Base-by-base conservation (phyloP, 2,329 filamentous ascomycete genomes). In the Fusarium pilosicola region DNA sequence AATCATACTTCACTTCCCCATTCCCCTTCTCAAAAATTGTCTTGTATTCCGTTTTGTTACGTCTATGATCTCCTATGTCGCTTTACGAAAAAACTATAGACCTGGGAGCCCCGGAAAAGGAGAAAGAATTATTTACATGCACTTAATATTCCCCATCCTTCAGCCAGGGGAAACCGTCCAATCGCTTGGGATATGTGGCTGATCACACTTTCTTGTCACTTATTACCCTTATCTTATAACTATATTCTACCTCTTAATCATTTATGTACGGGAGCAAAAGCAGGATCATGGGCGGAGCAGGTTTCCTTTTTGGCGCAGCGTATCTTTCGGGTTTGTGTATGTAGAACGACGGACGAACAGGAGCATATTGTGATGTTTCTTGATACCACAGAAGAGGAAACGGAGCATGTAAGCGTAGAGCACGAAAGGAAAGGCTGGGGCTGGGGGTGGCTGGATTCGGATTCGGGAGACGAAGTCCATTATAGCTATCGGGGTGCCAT, bases 61-160 rank as follows among this genome's bases (percentile, higher is more conserved):
- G 64, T 70, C 75, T 58, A 77, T 77, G 75, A 76, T 77, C 70
- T 75, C 74, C 70, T 77, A 74, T 76, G 75, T 77, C 68, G 34
- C 62, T 70, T 76, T 44, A 77, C 59, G 75, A 77, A 77, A 34
- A 68, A 77, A 70, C 45, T 70, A 74, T 77, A 77, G 75, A 77
- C 62, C 57, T 76, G 75, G 75, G 70, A 75, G 72, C 69, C 67
- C 71, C 71, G 74, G 74, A 71, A 76, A 71, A 74, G 65, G 73
- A 74, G 75, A 76, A 67, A 75, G 72, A 71, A 75, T 70, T 70
- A 73, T 72, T 68, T 76, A 76, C 74, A 77, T 74, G 72, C 71
- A 76, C 65, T 68, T 77, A 77, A 77, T 77, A 70, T 72, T 68
- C 72, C 75, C 75, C 63, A 65, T 69, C 70, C 59, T 70, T 67